phyloP scores from a whole-genome alignment of 2,329 filamentous ascomycete genomes.

The Cordyceps militaris region DNA sequence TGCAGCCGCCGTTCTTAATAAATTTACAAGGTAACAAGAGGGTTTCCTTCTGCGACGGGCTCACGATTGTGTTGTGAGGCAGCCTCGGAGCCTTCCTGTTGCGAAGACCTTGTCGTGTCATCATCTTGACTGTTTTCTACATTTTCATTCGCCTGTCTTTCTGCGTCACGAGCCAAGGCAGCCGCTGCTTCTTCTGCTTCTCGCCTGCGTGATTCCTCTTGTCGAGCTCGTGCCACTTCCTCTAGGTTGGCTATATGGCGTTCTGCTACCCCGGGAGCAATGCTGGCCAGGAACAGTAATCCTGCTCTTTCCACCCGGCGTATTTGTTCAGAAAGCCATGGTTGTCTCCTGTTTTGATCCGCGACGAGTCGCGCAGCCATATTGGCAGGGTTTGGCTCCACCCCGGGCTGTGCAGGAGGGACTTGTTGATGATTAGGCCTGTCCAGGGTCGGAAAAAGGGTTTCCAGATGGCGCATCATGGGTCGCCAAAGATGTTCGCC shows the following conservation, averaged over 20 bases:
- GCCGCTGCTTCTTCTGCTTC: conserved; percentile 31
- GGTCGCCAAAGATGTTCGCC: conserved; percentile 50
- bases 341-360: conserved; percentile 24
- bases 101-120: neutral
- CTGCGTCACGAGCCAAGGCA: conserved; percentile 20
- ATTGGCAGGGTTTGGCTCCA: conserved; percentile 38
- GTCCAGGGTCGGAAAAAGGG: conserved; percentile 46
- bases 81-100: neutral
- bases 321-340: conserved; percentile 33
- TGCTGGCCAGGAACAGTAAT: conserved; percentile 57
- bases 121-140: neutral
- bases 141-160: conserved; percentile 14
- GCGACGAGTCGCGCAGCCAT: conserved; percentile 48
- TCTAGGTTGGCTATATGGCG: conserved; percentile 55
- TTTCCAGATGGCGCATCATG: conserved; percentile 51
- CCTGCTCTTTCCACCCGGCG: conserved; percentile 52
- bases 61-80: neutral
- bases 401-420: conserved; percentile 15
- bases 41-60: conserved; percentile 3
- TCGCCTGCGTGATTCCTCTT: conserved; percentile 33
- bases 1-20: neutral
- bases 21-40: conserved; percentile 6
- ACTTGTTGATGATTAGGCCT: conserved; percentile 20
- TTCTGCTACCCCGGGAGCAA: conserved; percentile 59
- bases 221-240: conserved; percentile 38